Evolutionary conservation across 495 filamentous ascomycete species (phyloP).

Genomic region (Penicillium subrubescens): DNA sequence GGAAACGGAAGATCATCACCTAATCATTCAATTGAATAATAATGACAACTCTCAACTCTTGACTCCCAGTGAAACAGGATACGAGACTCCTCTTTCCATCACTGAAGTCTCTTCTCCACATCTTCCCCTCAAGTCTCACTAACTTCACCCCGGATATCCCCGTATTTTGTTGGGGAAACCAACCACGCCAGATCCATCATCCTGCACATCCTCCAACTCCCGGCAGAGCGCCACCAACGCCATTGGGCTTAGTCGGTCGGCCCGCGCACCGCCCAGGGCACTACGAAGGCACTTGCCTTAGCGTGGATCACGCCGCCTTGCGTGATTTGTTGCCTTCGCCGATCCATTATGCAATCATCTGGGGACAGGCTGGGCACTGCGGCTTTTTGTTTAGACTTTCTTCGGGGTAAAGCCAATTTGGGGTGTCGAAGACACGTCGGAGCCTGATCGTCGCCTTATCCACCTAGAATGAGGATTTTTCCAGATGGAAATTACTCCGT

Average conservation of each 20-base stretch:
- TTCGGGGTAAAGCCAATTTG: constrained; percentile 5
- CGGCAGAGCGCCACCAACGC: constrained; percentile 18
- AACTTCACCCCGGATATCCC: neutral
- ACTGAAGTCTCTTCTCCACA: neutral
- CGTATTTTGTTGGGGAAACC: neutral
- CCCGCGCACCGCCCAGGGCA: neutral
- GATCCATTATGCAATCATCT: constrained; percentile 1
- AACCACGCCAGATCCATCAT: too few species aligned
- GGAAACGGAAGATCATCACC: too few species aligned
- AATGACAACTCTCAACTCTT: too few species aligned
- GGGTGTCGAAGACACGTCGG: neutral
- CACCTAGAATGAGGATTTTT: neutral
- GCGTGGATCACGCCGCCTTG: neutral
- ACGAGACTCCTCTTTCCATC: neutral
- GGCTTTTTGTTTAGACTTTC: neutral
- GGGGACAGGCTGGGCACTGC: neutral
- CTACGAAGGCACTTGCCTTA: neutral
- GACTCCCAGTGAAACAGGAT: neutral
- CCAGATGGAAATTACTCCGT: neutral
- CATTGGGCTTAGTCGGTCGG: constrained; percentile 10
- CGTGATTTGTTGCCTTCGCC: constrained; percentile 12
- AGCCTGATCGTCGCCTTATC: neutral
- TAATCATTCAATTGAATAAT: too few species aligned
- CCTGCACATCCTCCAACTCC: neutral
- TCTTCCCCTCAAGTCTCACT: neutral